Evolutionary conservation across 495 filamentous ascomycete genomes (phyloP).

Genomic region (Pseudevernia furfuracea): DNA sequence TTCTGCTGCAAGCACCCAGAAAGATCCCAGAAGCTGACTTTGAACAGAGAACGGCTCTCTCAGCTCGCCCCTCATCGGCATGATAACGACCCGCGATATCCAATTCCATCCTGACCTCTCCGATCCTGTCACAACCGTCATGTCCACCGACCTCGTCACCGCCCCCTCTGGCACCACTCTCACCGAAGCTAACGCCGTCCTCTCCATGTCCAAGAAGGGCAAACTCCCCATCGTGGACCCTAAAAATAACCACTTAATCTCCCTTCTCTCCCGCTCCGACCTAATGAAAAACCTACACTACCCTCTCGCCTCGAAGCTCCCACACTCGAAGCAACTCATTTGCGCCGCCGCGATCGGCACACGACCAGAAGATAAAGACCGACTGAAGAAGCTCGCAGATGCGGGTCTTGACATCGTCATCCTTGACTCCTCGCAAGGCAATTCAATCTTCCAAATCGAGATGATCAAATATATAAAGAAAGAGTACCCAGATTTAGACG

Average conservation of each 20-base stretch:
- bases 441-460: constrained; percentile 91
- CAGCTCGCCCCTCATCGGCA: constrained; percentile 88
- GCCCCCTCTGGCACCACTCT: constrained; percentile 79
- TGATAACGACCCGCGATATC: constrained; percentile 95
- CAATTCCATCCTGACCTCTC: constrained; percentile 73
- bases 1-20: neutral
- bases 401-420: constrained; percentile 94
- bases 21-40: constrained; percentile 11
- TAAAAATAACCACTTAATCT: constrained; percentile 70
- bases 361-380: constrained; percentile 77
- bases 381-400: constrained; percentile 82
- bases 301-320: constrained; percentile 91
- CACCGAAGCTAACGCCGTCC: constrained; percentile 82
- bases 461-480: constrained; percentile 96
- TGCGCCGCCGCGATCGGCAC: constrained; percentile 93
- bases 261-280: constrained; percentile 92
- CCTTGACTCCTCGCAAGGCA: constrained; percentile 92
- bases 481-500: constrained; percentile 76
- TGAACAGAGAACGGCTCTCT: constrained; percentile 78
- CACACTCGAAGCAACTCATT: constrained; percentile 95
- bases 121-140: constrained; percentile 77
- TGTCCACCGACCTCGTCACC: constrained; percentile 93
- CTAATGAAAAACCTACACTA: constrained; percentile 98
- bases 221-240: constrained; percentile 95
- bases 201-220: constrained; percentile 94